Conservation (phyloP, 2,329 filamentous ascomycete species). For the Colletotrichum sp. region DNA sequence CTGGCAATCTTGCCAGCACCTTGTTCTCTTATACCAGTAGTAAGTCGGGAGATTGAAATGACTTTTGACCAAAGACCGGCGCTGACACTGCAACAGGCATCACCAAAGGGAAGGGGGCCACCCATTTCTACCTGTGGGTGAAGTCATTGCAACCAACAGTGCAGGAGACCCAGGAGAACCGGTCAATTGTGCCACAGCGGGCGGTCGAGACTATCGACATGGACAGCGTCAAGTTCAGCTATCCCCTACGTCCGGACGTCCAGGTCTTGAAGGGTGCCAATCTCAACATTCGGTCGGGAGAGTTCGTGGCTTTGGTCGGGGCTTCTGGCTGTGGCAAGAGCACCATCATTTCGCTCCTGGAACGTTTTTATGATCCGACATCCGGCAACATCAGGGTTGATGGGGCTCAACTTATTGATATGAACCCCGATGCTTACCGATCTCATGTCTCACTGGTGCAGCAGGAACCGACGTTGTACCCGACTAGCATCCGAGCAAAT, state of each 20-base stretch:
- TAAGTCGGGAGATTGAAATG: neutral
- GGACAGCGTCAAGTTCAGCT: neutral
- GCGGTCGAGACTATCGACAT: neutral
- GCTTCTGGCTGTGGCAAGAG: constrained; percentile 64
- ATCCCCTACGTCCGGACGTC: neutral
- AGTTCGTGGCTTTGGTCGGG: constrained; percentile 60
- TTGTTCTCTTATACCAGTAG: constrained; percentile 5
- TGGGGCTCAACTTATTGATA: constrained; percentile 29
- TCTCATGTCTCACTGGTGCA: neutral
- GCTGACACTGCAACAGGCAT: neutral
- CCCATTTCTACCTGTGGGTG: neutral
- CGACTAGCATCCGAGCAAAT: constrained; percentile 59
- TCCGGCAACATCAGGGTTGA: neutral
- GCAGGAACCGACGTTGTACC: constrained; percentile 8
- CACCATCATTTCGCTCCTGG: constrained; percentile 59
- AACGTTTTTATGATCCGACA: constrained; percentile 42
- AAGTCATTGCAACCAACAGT: neutral
- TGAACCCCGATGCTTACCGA: neutral
- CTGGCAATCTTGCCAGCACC: neutral
- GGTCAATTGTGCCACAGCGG: neutral
- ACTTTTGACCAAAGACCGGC: neutral
- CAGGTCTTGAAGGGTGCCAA: neutral
- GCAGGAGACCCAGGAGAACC: neutral
- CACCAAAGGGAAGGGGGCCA: neutral
- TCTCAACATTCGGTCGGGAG: constrained; percentile 35